Conservation (phyloP, 345 rosid genomes). For the Gossypium ekmanianum region DNA sequence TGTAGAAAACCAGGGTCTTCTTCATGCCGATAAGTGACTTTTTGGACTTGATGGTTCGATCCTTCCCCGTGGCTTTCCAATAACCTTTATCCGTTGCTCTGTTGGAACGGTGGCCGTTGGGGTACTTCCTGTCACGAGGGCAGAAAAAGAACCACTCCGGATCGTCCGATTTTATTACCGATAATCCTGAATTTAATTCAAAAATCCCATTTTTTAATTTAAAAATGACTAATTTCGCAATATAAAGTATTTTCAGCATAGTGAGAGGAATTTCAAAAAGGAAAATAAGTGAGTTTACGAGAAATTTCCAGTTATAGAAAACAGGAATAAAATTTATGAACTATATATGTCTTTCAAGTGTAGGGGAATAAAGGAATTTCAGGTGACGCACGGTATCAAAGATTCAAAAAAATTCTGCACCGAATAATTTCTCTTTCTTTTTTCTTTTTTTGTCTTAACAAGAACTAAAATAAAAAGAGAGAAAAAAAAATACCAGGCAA, state of each 20-base stretch:
- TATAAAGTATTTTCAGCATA: neutral
- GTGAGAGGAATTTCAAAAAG: neutral
- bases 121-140: slow-evolving; percentile 86
- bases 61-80: slow-evolving; percentile 97
- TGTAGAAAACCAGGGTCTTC: slow-evolving; percentile 82
- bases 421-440: neutral
- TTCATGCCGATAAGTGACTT: slow-evolving; percentile 77
- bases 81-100: slow-evolving; percentile 94
- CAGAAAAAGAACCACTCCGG: slow-evolving; percentile 97
- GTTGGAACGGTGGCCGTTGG: slow-evolving; percentile 88
- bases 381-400: slow-evolving; percentile 13
- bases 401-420: slow-evolving; percentile 7
- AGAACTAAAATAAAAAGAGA: slow-evolving; percentile 1
- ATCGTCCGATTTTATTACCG: slow-evolving; percentile 82
- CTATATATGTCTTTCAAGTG: neutral
- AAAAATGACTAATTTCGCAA: neutral
- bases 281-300: neutral
- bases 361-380: slow-evolving; percentile 14
- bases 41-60: slow-evolving; percentile 68
- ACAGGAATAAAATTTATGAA: neutral
- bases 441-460: neutral
- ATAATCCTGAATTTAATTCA: slow-evolving; percentile 39
- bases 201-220: neutral
- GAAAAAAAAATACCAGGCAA: slow-evolving; percentile 53
- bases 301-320: neutral